Evolutionary conservation across 371 early-diverging fungal genomes (phyloP), one percentile per base, ranked within the genome.

Genomic region (Lichtheimia hyalospora): DNA sequence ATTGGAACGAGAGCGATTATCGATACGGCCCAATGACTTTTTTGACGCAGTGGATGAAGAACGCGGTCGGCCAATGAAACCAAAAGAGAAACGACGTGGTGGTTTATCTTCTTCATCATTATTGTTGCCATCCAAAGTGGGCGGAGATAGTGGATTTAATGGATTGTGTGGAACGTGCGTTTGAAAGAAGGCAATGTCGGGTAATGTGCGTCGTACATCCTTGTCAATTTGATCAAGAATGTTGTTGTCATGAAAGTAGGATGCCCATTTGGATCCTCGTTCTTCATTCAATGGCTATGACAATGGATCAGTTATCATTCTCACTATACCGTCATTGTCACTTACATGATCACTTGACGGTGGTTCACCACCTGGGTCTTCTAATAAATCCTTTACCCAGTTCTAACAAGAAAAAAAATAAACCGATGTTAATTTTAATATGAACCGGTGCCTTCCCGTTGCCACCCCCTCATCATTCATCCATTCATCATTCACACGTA

Each of bases 111-210:
- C 49, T 2, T 49, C 28, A 15, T 62, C 57, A 5, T 54, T 40
- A 24, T 15, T 25, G 34, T 34, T 34, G 34, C 34, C 34, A 34
- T 34, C 34, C 34, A 34, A 34, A 3, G 60, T 51, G 2, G 70
- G 67, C 34, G 73, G 71, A 48, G 81, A 79, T 14, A 86, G 70
- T 1, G 86, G 86, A 54, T 82, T 81, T 5, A 75, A 62, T 8
- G 75, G 72, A 34, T 79, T 82, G 42, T 63, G 64, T 3, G 84
- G 82, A 25, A 89, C 83, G 5, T 81, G 84, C 7, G 71, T 70
- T 61, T 92, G 94, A 59, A 93, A 92, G 66, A 92, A 92, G 2
- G 88, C 86, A 62, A 92, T 79, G 64, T 93, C 94, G 5, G 92
- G 90, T 58, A 91, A 69, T 10, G 94, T 94, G 27, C 94, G 81